phyloP scores from a whole-genome alignment of 129 eudicot species.

The Dittrichia graveolens region DNA sequence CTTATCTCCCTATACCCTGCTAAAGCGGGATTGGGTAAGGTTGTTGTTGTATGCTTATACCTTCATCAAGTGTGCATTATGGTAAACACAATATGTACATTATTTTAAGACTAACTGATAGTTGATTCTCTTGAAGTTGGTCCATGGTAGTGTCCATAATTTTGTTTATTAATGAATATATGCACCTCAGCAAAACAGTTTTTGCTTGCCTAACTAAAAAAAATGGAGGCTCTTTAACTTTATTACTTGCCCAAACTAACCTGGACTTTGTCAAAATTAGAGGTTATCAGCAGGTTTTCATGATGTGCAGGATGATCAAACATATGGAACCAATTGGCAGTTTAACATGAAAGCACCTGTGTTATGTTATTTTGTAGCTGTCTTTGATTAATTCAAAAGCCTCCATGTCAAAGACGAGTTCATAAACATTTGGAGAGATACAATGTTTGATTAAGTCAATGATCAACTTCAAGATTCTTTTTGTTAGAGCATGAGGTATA shows the following conservation, averaged over 20 bases:
- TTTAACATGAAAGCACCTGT: background rate
- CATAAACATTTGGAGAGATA: background rate
- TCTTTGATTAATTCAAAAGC: background rate
- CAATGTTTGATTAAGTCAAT: background rate
- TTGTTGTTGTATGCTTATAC: too few species aligned
- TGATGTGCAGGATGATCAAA: background rate
- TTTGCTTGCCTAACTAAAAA: too few species aligned
- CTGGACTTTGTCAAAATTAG: conserved; percentile 3
- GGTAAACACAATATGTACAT: conserved; percentile 9
- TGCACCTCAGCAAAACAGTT: too few species aligned
- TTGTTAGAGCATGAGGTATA: too few species aligned
- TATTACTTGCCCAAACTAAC: too few species aligned
- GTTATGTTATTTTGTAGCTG: background rate
- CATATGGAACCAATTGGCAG: conserved; percentile 1
- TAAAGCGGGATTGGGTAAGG: too few species aligned
- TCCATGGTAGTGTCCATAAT: too few species aligned
- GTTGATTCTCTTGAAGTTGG: too few species aligned
- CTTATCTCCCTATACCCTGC: too few species aligned
- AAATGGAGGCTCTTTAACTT: too few species aligned
- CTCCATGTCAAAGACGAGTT: background rate
- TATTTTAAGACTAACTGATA: background rate
- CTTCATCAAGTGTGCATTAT: background rate
- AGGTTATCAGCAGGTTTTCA: background rate
- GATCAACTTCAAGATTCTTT: background rate
- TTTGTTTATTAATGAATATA: too few species aligned